Evolutionary conservation across 495 filamentous ascomycete genomes (phyloP).

Genomic region (Saxophila tyrrhenica): DNA sequence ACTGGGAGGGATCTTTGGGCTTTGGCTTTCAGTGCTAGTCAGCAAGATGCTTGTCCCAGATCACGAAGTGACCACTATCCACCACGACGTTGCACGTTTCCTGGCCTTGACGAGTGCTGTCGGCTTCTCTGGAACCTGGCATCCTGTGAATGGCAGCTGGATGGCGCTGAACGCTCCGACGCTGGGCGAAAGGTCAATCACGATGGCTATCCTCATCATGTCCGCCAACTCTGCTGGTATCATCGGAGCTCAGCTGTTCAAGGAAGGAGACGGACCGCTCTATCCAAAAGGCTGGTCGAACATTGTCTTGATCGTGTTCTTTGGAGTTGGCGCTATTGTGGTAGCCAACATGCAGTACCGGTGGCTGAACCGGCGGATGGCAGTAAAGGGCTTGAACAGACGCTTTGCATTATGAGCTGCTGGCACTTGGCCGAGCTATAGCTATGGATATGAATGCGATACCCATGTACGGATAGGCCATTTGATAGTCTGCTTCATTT

Average conservation of each 20-base stretch:
- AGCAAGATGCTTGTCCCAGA: neutral
- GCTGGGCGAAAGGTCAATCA: constrained; percentile 31
- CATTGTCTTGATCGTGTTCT: neutral
- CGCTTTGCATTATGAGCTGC: neutral
- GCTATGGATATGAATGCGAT: too few relatives aligned
- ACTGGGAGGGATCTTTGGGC: constrained; percentile 1
- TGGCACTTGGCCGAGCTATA: too few relatives aligned
- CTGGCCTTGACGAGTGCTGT: constrained; percentile 4
- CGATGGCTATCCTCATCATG: constrained; percentile 26
- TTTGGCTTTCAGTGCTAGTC: constrained; percentile 3
- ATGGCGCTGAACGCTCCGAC: constrained; percentile 29
- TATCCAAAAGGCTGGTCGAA: constrained; percentile 13
- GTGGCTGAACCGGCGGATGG: constrained; percentile 2
- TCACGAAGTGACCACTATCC: neutral
- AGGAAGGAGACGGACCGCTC: constrained; percentile 11
- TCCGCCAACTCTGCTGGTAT: constrained; percentile 17
- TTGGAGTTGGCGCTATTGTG: constrained; percentile 2
- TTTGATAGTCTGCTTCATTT: too few relatives aligned
- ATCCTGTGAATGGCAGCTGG: constrained; percentile 14
- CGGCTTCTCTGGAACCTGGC: constrained; percentile 3
- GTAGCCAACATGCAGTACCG: constrained; percentile 11
- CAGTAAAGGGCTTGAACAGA: neutral
- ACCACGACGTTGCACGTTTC: constrained; percentile 6
- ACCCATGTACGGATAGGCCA: too few relatives aligned
- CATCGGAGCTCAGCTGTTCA: constrained; percentile 18